These are phyloP conservation scores for Ananas comosus DNA, from an alignment of 176 grass and related monocot species.

Conservation along the genomic window DNA sequence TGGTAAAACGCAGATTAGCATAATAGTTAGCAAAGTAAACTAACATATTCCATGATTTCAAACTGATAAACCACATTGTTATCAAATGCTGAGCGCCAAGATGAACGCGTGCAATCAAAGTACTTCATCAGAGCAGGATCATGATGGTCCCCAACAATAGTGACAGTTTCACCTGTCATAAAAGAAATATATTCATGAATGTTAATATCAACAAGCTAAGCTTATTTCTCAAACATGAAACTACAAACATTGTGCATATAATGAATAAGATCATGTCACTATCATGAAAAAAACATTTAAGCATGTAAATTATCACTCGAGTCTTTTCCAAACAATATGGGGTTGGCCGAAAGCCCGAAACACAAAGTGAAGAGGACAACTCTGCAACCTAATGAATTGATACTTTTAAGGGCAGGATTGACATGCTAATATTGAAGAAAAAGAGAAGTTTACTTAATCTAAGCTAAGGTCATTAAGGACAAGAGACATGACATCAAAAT, in stretches of 20 bases:
- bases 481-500: too few relatives aligned
- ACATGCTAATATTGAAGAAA: too few relatives aligned
- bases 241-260: neutral
- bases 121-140: conserved; percentile 88
- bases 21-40: conserved; percentile 18
- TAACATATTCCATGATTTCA: conserved; percentile 99
- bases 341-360: neutral
- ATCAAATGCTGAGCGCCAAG: conserved; percentile 74
- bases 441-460: too few relatives aligned
- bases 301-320: too few relatives aligned
- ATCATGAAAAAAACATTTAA: neutral
- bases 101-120: conserved; percentile 86
- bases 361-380: neutral
- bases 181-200: conserved; percentile 11
- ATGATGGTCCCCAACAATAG: conserved; percentile 76
- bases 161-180: conserved; percentile 70
- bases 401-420: too few relatives aligned
- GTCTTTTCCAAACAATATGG: neutral
- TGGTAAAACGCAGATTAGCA: conserved; percentile 1
- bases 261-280: neutral
- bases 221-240: neutral
- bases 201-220: neutral
- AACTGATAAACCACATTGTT: conserved; percentile 94
- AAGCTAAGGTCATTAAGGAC: too few relatives aligned
- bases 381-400: neutral